Percentiles rank a stretch among this genome's conserved stretches.
phyloP scores from a whole-genome alignment of 306 rosid genomes.

The Urtica urens region DNA sequence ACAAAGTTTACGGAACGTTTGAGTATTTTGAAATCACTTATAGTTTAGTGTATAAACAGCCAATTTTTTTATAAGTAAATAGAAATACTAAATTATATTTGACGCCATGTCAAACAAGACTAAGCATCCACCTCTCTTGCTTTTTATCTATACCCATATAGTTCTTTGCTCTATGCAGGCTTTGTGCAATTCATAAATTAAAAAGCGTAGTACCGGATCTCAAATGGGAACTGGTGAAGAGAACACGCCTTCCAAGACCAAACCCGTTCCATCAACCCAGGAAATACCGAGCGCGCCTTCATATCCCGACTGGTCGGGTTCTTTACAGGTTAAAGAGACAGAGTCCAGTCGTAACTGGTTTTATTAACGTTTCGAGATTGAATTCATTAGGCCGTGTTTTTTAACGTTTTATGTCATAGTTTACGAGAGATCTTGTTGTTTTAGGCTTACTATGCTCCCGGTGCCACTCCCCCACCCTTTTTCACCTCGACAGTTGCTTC shows the following conservation, averaged over 20 bases:
- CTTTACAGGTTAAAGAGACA: conserved; percentile 64
- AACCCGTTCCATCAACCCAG: conserved; percentile 51
- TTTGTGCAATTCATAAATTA: too few relatives aligned
- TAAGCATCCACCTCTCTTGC: too few relatives aligned
- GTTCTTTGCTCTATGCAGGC: too few relatives aligned
- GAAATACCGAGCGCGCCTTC: conserved; percentile 58
- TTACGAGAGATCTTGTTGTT: conserved; percentile 22
- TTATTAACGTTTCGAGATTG: not conserved
- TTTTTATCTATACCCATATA: too few relatives aligned
- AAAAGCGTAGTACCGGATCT: too few relatives aligned
- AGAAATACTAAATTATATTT: too few relatives aligned
- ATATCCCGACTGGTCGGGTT: conserved; percentile 87
- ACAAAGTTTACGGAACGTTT: too few relatives aligned
- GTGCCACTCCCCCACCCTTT: conserved; percentile 84
- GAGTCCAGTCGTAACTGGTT: conserved; percentile 4
- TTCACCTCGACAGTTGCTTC: conserved; percentile 84
- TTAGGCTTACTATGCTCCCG: conserved; percentile 90
- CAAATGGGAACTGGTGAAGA: conserved; percentile 94
- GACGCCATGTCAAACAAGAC: too few relatives aligned
- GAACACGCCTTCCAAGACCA: conserved; percentile 62
- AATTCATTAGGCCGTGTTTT: too few relatives aligned
- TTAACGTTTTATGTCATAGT: conserved; percentile 15
- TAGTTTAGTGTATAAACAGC: too few relatives aligned
- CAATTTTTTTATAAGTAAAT: too few relatives aligned
- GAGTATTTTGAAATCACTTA: too few relatives aligned